Evolutionary conservation across 306 rosid species (phyloP).

Genomic region (Corylus americana): DNA sequence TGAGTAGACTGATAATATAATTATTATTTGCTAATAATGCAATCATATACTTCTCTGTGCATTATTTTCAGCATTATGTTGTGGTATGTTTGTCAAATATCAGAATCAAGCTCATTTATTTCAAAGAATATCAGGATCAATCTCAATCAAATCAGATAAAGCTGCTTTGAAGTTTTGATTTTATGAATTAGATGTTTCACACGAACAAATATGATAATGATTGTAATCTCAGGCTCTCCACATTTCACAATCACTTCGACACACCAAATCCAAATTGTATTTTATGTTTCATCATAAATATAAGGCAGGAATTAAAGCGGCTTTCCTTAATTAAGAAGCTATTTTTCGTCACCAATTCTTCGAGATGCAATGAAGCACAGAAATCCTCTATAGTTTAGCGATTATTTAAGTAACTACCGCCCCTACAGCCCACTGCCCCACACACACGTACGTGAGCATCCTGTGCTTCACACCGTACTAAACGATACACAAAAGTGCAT

Average conservation of each 20-base stretch:
- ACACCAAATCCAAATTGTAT: slow-evolving; percentile 17
- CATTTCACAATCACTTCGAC: slow-evolving; percentile 33
- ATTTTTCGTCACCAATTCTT: too few relatives aligned
- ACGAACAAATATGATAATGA: slow-evolving; percentile 24
- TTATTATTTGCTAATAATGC: slow-evolving; percentile 17
- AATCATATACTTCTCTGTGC: slow-evolving; percentile 1
- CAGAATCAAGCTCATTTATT: slow-evolving; percentile 28
- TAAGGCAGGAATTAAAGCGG: too few relatives aligned
- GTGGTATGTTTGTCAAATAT: slow-evolving; percentile 39
- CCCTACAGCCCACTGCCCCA: too few relatives aligned
- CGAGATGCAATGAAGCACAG: too few relatives aligned
- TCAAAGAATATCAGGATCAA: slow-evolving; percentile 37
- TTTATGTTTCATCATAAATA: neutral
- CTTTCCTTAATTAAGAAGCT: too few relatives aligned
- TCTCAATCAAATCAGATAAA: slow-evolving; percentile 38
- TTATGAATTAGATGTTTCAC: slow-evolving; percentile 49
- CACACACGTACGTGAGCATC: too few relatives aligned
- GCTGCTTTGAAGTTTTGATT: slow-evolving; percentile 31
- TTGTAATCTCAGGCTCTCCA: slow-evolving; percentile 34
- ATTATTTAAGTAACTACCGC: too few relatives aligned
- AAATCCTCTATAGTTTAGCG: too few relatives aligned
- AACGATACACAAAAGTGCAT: too few relatives aligned
- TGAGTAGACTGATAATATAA: slow-evolving; percentile 12
- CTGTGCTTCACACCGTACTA: too few relatives aligned
- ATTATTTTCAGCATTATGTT: slow-evolving; percentile 18